phyloP scores from a whole-genome alignment of 257 asterid genomes.

The Solanum piurae region DNA sequence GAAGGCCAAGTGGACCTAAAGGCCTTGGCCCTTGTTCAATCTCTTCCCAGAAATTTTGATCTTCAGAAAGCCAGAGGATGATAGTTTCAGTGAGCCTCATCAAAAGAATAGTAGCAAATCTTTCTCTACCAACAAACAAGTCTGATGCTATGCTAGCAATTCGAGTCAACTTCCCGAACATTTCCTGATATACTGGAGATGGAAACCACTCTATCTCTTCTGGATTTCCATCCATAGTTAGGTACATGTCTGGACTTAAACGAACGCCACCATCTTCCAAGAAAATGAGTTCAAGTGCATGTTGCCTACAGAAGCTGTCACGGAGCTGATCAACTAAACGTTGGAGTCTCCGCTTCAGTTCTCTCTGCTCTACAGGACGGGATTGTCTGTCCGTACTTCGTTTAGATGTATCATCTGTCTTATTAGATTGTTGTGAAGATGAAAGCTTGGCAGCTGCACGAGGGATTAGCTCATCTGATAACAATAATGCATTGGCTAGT shows the following conservation, averaged over 20 bases:
- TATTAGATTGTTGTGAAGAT: constrained; percentile 10
- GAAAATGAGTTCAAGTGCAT: constrained; percentile 79
- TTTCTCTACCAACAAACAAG: constrained; percentile 73
- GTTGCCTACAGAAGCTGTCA: constrained; percentile 85
- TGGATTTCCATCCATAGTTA: constrained; percentile 46
- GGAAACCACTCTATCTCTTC: constrained; percentile 90
- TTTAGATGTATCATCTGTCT: constrained; percentile 33
- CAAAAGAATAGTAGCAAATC: constrained; percentile 73
- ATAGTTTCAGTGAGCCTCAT: constrained; percentile 94
- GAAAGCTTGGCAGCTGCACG: constrained; percentile 58
- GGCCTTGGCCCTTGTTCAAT: constrained; percentile 56
- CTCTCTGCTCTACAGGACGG: constrained; percentile 72
- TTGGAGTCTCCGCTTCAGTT: constrained; percentile 58
- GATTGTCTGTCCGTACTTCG: constrained; percentile 28
- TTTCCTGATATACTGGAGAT: constrained; percentile 82
- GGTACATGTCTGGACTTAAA: constrained; percentile 69
- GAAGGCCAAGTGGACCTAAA: constrained; percentile 84
- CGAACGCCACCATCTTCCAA: constrained; percentile 73
- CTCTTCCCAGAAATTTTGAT: constrained; percentile 90
- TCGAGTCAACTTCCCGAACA: constrained; percentile 53
- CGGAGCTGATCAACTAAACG: constrained; percentile 73
- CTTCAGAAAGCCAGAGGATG: constrained; percentile 89
- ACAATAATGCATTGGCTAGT: constrained; percentile 63
- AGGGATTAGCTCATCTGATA: constrained; percentile 79
- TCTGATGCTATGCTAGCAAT: constrained; percentile 62